phyloP scores from a whole-genome alignment of 345 rosid species.

The Gossypium mustelinum region DNA sequence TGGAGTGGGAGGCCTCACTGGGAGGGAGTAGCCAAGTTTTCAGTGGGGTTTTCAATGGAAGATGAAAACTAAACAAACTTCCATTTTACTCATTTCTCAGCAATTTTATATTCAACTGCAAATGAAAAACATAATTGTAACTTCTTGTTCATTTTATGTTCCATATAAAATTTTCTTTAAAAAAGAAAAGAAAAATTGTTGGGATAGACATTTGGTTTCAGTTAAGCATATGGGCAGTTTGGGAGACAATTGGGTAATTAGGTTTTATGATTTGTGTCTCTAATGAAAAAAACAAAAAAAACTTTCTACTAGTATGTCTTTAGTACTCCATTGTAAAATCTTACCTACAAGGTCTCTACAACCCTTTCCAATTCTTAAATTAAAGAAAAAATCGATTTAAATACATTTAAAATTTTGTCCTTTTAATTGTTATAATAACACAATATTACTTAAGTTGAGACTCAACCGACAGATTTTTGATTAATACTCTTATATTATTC shows the following conservation, averaged over 20 bases:
- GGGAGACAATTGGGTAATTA: background rate
- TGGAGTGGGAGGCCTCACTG: constrained; percentile 60
- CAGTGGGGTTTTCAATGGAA: constrained; percentile 47
- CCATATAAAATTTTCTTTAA: background rate
- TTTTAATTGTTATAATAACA: too few species aligned
- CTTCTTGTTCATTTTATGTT: background rate
- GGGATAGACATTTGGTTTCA: background rate
- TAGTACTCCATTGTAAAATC: background rate
- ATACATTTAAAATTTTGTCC: too few species aligned
- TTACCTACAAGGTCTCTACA: too few species aligned
- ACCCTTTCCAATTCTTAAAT: too few species aligned
- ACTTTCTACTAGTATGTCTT: background rate
- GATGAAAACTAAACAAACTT: constrained; percentile 23
- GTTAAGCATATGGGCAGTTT: background rate
- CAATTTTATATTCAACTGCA: background rate
- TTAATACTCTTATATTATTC: too few species aligned
- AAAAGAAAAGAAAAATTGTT: background rate
- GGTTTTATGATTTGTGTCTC: background rate
- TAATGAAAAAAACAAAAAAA: background rate
- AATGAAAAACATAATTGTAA: background rate
- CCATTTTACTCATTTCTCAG: background rate
- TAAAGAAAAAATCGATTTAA: too few species aligned
- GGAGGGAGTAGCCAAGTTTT: constrained; percentile 61
- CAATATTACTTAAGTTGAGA: too few species aligned
- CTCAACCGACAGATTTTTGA: rapidly evolving